Evolutionary conservation across 139 green algal genomes (phyloP).

Genomic region (Zygnema cylindricum): DNA sequence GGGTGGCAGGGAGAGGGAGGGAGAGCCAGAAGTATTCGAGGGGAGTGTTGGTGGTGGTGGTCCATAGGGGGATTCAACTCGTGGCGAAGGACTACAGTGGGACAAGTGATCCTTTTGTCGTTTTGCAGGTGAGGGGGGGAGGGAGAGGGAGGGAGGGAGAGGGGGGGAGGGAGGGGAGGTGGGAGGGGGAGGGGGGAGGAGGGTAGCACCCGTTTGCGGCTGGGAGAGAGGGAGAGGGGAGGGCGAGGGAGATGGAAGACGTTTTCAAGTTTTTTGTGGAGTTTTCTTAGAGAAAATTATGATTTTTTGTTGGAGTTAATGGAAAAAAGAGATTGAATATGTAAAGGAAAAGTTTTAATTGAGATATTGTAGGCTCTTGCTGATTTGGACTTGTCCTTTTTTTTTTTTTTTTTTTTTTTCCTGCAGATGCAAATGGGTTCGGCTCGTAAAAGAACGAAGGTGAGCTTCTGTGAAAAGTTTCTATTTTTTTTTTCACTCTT

Average conservation of each 20-base stretch:
- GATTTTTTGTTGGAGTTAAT: too few relatives aligned
- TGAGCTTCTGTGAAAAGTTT: neutral
- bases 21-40: conserved; percentile 21
- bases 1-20: neutral
- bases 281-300: too few relatives aligned
- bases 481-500: too few relatives aligned
- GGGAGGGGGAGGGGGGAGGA: neutral
- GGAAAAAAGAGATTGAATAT: too few relatives aligned
- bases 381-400: too few relatives aligned
- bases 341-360: too few relatives aligned
- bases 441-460: neutral
- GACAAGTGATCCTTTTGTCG: conserved; percentile 47
- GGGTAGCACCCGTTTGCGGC: neutral
- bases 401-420: too few relatives aligned
- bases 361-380: too few relatives aligned
- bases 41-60: conserved; percentile 41
- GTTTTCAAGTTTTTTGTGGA: too few relatives aligned
- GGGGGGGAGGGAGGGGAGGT: neutral
- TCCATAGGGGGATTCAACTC: conserved; percentile 25
- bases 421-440: conserved; percentile 15
- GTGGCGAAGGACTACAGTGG: conserved; percentile 38
- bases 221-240: neutral
- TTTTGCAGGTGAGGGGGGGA: conserved; percentile 5
- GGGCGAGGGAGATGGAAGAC: too few relatives aligned
- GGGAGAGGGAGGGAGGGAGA: neutral